phyloP scores from a whole-genome alignment of 1,284 basidiomycete species.

The Ceratobasidium sp. region DNA sequence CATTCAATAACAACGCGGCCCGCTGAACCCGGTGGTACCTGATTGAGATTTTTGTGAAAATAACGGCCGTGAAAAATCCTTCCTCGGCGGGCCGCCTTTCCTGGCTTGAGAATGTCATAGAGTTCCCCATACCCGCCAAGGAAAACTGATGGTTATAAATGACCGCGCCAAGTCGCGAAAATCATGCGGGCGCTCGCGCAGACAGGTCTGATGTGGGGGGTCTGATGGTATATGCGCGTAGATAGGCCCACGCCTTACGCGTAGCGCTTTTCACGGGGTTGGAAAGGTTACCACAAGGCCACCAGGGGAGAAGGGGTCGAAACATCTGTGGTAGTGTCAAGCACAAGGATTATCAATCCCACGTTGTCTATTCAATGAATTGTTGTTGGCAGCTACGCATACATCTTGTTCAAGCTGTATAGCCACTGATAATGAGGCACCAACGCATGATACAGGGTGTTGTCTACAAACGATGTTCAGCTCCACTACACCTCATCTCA shows the following conservation, averaged over 20 bases:
- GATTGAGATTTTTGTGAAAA: neutral
- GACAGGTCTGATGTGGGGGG: neutral
- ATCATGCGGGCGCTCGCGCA: too few relatives aligned
- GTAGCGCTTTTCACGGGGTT: neutral
- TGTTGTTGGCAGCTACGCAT: neutral
- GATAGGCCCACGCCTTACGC: neutral
- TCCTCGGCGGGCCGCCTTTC: neutral
- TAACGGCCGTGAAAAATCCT: neutral
- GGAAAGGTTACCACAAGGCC: neutral
- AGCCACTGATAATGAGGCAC: neutral
- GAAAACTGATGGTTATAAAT: neutral
- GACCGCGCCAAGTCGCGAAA: neutral
- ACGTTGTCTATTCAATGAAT: neutral
- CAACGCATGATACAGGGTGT: neutral
- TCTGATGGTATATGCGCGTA: neutral
- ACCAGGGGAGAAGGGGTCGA: neutral
- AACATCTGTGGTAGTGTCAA: neutral
- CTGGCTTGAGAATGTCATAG: neutral
- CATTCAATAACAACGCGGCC: neutral
- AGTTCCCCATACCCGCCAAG: neutral
- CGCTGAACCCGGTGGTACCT: neutral
- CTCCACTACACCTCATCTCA: conserved; percentile 15
- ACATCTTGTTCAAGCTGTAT: neutral
- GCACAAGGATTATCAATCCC: too few relatives aligned
- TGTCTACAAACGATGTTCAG: neutral